phyloP scores from a whole-genome alignment of 1,284 basidiomycete genomes.

The Quambalaria eucalypti region DNA sequence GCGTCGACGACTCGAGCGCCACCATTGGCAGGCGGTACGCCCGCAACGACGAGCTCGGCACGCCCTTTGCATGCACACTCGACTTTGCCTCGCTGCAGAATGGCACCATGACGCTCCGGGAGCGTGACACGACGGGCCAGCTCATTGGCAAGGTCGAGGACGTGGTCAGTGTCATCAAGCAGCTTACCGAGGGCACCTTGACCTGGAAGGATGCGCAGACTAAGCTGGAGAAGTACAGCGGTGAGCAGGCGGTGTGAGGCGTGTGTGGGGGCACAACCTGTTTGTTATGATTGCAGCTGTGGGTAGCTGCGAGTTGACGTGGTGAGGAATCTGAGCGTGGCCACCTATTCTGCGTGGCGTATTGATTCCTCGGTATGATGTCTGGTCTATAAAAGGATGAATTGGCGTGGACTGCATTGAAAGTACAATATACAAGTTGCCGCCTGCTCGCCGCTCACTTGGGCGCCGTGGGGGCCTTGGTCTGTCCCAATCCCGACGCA shows the following conservation, averaged over 20 bases:
- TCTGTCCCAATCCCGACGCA: constrained; percentile 37
- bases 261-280: not conserved
- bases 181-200: constrained; percentile 42
- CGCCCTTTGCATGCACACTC: constrained; percentile 88
- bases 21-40: constrained; percentile 95
- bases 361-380: too few relatives aligned
- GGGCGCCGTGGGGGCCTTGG: too few relatives aligned
- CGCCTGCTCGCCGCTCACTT: too few relatives aligned
- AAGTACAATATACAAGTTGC: too few relatives aligned
- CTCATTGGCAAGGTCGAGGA: constrained; percentile 85
- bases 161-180: constrained; percentile 65
- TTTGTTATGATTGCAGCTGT: not conserved
- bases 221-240: constrained; percentile 71
- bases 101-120: constrained; percentile 50
- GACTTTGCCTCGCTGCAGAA: constrained; percentile 81
- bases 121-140: constrained; percentile 89
- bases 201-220: constrained; percentile 71
- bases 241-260: constrained; percentile 58
- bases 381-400: too few relatives aligned
- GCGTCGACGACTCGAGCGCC: constrained; percentile 89
- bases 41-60: constrained; percentile 95
- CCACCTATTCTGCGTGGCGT: too few relatives aligned
- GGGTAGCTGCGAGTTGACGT: too few relatives aligned
- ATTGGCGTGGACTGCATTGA: too few relatives aligned
- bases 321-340: too few relatives aligned